Percentiles rank a stretch among this genome's conserved stretches.
phyloP scores from a whole-genome alignment of 441 rosid genomes.

The Jatropha multifida region DNA sequence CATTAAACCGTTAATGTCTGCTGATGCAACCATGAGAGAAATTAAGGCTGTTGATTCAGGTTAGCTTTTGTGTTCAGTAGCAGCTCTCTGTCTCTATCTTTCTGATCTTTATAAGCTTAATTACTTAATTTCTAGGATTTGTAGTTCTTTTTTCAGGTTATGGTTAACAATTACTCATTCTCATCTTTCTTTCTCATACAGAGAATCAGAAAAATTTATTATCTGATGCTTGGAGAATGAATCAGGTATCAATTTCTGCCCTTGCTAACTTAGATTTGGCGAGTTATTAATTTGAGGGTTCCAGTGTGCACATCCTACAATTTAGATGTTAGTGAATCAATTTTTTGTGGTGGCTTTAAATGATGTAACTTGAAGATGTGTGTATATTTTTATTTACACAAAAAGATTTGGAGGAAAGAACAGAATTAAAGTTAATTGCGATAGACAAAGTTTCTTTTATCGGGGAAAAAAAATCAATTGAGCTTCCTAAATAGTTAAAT shows the following conservation, averaged over 20 bases:
- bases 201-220: slow-evolving; percentile 91
- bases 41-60: slow-evolving; percentile 96
- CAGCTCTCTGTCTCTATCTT: slow-evolving; percentile 1
- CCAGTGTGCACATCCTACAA: neutral
- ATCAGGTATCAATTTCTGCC: slow-evolving; percentile 51
- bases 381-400: neutral
- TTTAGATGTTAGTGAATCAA: neutral
- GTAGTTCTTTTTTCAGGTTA: neutral
- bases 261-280: neutral
- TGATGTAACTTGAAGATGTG: slow-evolving; percentile 1
- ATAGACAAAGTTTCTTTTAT: neutral
- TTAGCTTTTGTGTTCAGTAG: slow-evolving; percentile 26
- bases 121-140: neutral
- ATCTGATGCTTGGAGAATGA: slow-evolving; percentile 82
- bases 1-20: slow-evolving; percentile 86
- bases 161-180: neutral
- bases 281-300: neutral
- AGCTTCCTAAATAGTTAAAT: neutral
- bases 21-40: slow-evolving; percentile 89
- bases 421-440: neutral
- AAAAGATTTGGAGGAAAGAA: neutral
- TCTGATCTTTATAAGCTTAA: neutral
- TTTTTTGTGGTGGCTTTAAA: neutral
- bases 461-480: neutral
- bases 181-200: slow-evolving; percentile 27